Conservation (phyloP, 495 filamentous ascomycete genomes). For the Viridothelium virens region DNA sequence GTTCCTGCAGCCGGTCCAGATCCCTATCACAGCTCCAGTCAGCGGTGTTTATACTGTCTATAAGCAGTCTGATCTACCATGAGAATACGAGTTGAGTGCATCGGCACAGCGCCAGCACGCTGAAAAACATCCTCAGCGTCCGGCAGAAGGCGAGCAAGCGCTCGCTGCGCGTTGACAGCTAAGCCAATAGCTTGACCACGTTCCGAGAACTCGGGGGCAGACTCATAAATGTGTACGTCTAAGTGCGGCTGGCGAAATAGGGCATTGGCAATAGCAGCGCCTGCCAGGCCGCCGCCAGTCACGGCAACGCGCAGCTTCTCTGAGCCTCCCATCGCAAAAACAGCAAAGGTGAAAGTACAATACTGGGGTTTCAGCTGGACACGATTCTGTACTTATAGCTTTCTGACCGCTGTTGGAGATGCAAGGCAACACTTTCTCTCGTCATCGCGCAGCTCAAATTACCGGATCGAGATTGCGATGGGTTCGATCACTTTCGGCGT, state of each 20-base stretch:
- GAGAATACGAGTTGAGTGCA: constrained; percentile 24
- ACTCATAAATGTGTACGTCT: constrained; percentile 48
- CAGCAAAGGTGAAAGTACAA: background rate
- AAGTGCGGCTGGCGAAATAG: constrained; percentile 29
- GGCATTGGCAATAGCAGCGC: constrained; percentile 26
- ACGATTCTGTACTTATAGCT: background rate
- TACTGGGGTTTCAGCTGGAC: background rate
- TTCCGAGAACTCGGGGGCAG: constrained; percentile 42
- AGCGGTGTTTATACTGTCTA: background rate
- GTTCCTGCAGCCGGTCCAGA: background rate
- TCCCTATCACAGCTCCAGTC: background rate
- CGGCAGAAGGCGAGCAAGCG: constrained; percentile 47
- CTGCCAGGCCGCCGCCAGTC: constrained; percentile 30
- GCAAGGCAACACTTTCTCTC: background rate
- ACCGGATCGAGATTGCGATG: background rate
- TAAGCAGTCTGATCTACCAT: constrained; percentile 10
- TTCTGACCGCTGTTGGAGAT: background rate
- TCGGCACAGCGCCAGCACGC: background rate
- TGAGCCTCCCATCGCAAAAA: background rate
- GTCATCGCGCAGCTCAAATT: background rate
- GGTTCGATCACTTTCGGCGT: background rate
- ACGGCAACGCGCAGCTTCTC: constrained; percentile 23
- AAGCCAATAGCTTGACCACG: constrained; percentile 38
- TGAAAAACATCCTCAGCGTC: constrained; percentile 35
- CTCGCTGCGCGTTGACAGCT: constrained; percentile 50